Conservation (phyloP, 768 basidiomycete genomes). For the Strobilomyces dryophilus region DNA sequence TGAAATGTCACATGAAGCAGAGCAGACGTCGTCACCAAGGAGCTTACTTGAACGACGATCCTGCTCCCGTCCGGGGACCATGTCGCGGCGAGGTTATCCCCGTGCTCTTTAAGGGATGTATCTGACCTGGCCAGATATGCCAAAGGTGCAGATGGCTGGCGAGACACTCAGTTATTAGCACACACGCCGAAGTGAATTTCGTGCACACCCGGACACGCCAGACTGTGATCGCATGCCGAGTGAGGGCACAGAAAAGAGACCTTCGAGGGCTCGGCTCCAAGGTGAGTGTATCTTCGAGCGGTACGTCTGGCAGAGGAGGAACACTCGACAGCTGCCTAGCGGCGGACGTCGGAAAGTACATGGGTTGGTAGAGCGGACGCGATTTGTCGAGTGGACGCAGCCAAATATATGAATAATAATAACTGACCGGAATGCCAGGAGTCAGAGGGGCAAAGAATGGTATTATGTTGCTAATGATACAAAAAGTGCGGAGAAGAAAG, state of each 20-base stretch:
- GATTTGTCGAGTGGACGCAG: background rate
- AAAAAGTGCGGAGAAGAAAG: conserved; percentile 17
- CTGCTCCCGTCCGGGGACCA: conserved; percentile 84
- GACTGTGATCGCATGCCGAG: conserved; percentile 65
- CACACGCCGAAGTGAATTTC: background rate
- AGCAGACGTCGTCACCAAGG: background rate
- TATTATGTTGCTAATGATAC: conserved; percentile 34
- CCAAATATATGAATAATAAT: too few species aligned
- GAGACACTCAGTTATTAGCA: background rate
- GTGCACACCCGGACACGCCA: conserved; percentile 77
- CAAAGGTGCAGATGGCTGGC: conserved; percentile 65
- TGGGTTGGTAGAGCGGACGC: conserved; percentile 24
- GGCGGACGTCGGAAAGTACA: conserved; percentile 86
- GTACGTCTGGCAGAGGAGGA: conserved; percentile 63
- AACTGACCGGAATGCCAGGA: background rate
- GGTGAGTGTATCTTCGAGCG: conserved; percentile 53
- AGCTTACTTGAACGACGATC: conserved; percentile 73
- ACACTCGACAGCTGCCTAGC: conserved; percentile 68
- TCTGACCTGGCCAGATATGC: conserved; percentile 74
- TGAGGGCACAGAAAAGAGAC: conserved; percentile 73
- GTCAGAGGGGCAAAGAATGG: conserved; percentile 9
- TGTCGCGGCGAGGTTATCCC: conserved; percentile 66
- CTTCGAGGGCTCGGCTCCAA: conserved; percentile 66
- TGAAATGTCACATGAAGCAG: conserved; percentile 27
- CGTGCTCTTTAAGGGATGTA: conserved; percentile 76